Base-by-base conservation (phyloP, 2,329 filamentous ascomycete species). In the Sphaerulina musiva region DNA sequence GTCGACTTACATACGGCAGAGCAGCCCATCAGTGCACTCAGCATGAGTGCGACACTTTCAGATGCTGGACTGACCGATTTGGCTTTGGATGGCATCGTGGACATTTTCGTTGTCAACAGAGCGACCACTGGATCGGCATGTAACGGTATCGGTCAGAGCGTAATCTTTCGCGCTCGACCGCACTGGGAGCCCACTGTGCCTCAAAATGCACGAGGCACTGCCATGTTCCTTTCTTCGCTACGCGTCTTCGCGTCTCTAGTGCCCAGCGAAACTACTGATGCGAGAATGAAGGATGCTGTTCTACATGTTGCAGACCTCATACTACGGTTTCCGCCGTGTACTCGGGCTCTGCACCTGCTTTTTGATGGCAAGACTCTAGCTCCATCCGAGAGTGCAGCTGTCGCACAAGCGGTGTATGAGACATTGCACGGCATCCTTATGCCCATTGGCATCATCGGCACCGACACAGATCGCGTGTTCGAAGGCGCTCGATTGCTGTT, bases 401-500 rank as follows among this genome's bases (percentile, higher is more conserved):
- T 71, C 7, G 59, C 60, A 5, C 68, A 70, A 34, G 64, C 58
- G 46, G 23, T 69, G 11, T 68, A 62, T 40, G 61, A 66, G 38
- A 8, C 36, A 7, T 53, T 68, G 5, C 59, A 69, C 2, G 63
- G 66, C 38, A 53, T 59, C 17, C 53, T 69, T 29, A 61, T 71
- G 11, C 68, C 66, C 8, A 54, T 59, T 6, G 59, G 58, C 4
- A 57, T 70, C 8, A 61, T 72, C 31, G 59, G 62, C 4, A 60
- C 55, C 6, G 58, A 68, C 47, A 41, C 44, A 39, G 54, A 2
- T 38, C 56, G 70, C 11, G 48, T 67, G 5, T 66, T 72, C 20
- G 69, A 72, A 57, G 69, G 66, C 6, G 57, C 67, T 34, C 64
- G 69, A 6, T 58, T 72, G 4, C 59, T 73, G 17, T 66, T 71